phyloP scores from a whole-genome alignment of 176 grass and related monocot genomes.

The Dactylis glomerata region DNA sequence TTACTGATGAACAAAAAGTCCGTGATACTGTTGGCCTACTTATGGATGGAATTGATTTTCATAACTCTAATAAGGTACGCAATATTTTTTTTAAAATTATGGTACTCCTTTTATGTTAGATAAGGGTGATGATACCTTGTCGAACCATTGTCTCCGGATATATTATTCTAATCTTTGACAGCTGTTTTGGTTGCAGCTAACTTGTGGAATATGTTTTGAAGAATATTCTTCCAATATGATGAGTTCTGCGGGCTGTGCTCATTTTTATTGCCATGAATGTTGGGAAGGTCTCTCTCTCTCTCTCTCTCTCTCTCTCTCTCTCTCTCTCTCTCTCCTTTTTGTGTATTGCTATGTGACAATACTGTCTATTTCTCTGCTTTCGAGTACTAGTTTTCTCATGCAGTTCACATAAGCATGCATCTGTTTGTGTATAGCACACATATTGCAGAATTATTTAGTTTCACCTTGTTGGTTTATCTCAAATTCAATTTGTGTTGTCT shows the following conservation, averaged over 20 bases:
- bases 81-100: constrained; percentile 11
- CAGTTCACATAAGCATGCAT: background rate
- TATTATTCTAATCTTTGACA: constrained; percentile 31
- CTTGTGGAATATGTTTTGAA: constrained; percentile 98
- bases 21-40: constrained; percentile 68
- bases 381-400: background rate
- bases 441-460: background rate
- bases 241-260: constrained; percentile 64
- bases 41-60: constrained; percentile 34
- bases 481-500: background rate
- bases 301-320: constrained; percentile 10
- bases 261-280: constrained; percentile 80
- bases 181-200: constrained; percentile 62
- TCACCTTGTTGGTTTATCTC: background rate
- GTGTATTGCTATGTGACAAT: background rate
- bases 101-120: constrained; percentile 13
- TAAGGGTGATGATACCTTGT: background rate
- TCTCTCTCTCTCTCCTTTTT: background rate
- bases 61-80: constrained; percentile 40
- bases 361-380: background rate
- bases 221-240: constrained; percentile 42
- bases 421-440: background rate
- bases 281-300: constrained; percentile 65
- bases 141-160: background rate
- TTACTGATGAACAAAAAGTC: constrained; percentile 68